phyloP scores from a whole-genome alignment of 2,329 filamentous ascomycete genomes.

The Talaromyces islandicus region DNA sequence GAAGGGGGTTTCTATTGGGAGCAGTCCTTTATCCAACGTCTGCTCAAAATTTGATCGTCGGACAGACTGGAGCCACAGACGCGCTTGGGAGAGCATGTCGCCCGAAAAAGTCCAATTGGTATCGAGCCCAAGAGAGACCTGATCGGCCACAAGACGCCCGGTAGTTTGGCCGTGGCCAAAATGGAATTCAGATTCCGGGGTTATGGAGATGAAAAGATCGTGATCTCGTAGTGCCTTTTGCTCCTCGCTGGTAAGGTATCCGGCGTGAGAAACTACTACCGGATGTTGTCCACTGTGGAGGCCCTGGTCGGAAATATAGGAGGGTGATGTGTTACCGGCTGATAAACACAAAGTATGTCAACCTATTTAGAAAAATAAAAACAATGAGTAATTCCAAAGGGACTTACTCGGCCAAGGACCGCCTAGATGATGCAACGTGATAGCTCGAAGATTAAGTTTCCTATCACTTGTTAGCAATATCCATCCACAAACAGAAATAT shows the following conservation, averaged over 20 bases:
- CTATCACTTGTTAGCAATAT: background rate
- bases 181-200: conserved; percentile 55
- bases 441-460: background rate
- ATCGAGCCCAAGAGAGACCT: conserved; percentile 50
- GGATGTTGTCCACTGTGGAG: background rate
- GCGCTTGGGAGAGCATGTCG: conserved; percentile 48
- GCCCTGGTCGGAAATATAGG: background rate
- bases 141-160: conserved; percentile 43
- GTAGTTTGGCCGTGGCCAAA: conserved; percentile 49
- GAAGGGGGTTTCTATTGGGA: background rate
- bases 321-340: background rate
- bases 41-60: background rate
- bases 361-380: background rate
- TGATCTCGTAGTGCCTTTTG: conserved; percentile 40
- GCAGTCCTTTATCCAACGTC: background rate
- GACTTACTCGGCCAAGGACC: conserved; percentile 39
- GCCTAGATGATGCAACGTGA: conserved; percentile 33
- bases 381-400: conserved; percentile 4
- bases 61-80: conserved; percentile 48
- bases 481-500: background rate
- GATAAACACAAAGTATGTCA: background rate
- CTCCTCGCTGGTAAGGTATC: conserved; percentile 13
- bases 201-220: conserved; percentile 52
- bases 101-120: conserved; percentile 49
- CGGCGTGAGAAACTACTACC: background rate